Evolutionary conservation across 148 eudicot species (phyloP), one percentile per base, ranked within the genome.

Genomic region (Suaeda aralocaspica): DNA sequence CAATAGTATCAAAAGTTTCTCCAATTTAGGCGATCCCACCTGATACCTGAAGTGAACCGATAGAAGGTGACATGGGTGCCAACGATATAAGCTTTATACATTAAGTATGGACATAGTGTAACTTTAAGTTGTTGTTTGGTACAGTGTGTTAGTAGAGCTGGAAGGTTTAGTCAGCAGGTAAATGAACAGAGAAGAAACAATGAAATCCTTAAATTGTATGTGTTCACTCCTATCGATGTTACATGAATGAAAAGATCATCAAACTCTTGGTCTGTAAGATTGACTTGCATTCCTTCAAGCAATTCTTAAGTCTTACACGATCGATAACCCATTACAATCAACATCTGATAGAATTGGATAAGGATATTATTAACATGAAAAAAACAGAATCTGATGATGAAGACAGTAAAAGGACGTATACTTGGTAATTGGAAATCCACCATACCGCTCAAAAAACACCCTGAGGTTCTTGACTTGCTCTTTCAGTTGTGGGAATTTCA

Each of bases 121-220:
- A n/a, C n/a, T n/a, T n/a, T n/a, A n/a, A n/a, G n/a, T n/a, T n/a
- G n/a, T n/a, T n/a, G n/a, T n/a, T n/a, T n/a, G n/a, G 34, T 81
- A 81, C 84, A 12, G n/a, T n/a, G 67, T 57, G 31, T 72, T 66
- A 46, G 75, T 59, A 45, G 85, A 76, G 72, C 71, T 42, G n/a
- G 85, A 73, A 66, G 82, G 82, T 56, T 82, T 83, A 12, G 72
- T 66, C 51, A 86, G 74, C 36, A 86, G 81, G 81, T 88, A 76
- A 62, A 79, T 61, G 71, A 88, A 65, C 90, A 83, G 64, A 87
- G 76, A 59, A 90, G 77, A n/a, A 79, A 86, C 83, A 50, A 86
- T 81, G 55, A 90, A 87, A 82, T 90, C 92, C 1, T 82, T 81
- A 59, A 86, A 84, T 53, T 86, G 84, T 82, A 90, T 84, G 55